Percentiles rank a stretch among this genome's conserved stretches.
Evolutionary conservation across 2,329 filamentous ascomycete species (phyloP).

Genomic region (Parafenestella ontariensis): DNA sequence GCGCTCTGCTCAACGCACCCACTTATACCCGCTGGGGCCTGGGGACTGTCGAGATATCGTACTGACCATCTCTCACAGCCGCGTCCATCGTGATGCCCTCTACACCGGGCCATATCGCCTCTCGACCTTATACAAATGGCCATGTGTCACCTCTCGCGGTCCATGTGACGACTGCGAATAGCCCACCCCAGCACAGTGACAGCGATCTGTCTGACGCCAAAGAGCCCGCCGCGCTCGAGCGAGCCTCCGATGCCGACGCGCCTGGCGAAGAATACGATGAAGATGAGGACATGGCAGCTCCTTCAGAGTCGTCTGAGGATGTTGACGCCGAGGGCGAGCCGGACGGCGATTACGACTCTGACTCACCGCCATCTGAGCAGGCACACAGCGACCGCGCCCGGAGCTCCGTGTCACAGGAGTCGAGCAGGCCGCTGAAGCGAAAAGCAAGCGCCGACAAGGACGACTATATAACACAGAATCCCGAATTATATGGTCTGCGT

Average conservation of each 20-base stretch:
- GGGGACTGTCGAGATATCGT: conserved; percentile 42
- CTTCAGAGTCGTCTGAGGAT: conserved; percentile 57
- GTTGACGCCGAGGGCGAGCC: conserved; percentile 60
- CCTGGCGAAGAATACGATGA: conserved; percentile 51
- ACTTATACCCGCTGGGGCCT: conserved; percentile 42
- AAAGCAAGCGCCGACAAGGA: conserved; percentile 72
- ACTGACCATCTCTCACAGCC: conserved; percentile 59
- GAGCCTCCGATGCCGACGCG: conserved; percentile 50
- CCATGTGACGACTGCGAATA: conserved; percentile 53
- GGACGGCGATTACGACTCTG: conserved; percentile 77
- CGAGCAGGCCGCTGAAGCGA: conserved; percentile 72
- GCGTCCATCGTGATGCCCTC: conserved; percentile 69
- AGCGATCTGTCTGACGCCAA: conserved; percentile 78
- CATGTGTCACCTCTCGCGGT: conserved; percentile 64
- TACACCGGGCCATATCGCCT: conserved; percentile 68
- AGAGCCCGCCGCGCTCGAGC: conserved; percentile 58
- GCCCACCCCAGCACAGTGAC: conserved; percentile 66
- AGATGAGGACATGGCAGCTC: conserved; percentile 54
- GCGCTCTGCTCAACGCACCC: conserved; percentile 45
- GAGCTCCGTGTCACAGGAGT: conserved; percentile 74
- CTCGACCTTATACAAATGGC: conserved; percentile 72
- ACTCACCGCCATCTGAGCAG: conserved; percentile 56
- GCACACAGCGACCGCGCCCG: conserved; percentile 61
- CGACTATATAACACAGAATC: conserved; percentile 87
- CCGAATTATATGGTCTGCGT: conserved; percentile 91